Evolutionary conservation across 148 eudicot species (phyloP), one percentile per base, ranked within the genome.

Genomic region (Rhododendron williamsianum): DNA sequence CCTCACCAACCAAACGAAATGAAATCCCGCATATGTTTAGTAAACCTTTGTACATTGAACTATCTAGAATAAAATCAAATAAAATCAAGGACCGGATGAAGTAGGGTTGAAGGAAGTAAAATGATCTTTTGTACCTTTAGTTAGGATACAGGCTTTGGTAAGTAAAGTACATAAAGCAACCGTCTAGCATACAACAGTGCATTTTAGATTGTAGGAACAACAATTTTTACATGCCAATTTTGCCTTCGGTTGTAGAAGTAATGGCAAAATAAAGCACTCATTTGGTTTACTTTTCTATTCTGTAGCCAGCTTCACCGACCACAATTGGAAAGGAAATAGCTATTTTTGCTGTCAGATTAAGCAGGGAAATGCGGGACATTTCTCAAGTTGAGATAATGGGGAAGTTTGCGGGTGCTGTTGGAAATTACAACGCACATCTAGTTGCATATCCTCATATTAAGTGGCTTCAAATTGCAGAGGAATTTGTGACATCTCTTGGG

Each of bases 291-390:
- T 83, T 56, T 27, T 13, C 8, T 25, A 71, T 76, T 58, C 35
- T 92, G 89, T 91, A 96, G 99, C 93, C 99, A 84, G 99, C 98
- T 88, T 93, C 99, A 82, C 99, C 99, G 51, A 96, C 99, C 71
- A 95, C 99, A 2, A 88, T 93, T 84, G 99, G 97, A 45, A 95
- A 96, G 91, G 99, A 96, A 89, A 92, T 96, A 93, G 89, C 97
- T 72, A 91, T 94, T 58, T 93, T 94, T 91, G 97, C 93, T 16
- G 88, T 91, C 85, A 91, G 99, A 84, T 87, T 96, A 87, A 92
- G 92, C 86, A 88, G 92, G 87, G 97, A 95, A 89, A 88, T 92
- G 82, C 86, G 88, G 33, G 91, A 85, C 46, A 84, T 95, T 56
- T 92, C 95, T 58, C 86, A 90, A 86, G 87, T 90, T 58, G 92